Evolutionary conservation across 371 early-diverging fungal species (phyloP), one percentile per base, ranked within the genome.

Genomic region (Paraphysoderma sedebokerense): DNA sequence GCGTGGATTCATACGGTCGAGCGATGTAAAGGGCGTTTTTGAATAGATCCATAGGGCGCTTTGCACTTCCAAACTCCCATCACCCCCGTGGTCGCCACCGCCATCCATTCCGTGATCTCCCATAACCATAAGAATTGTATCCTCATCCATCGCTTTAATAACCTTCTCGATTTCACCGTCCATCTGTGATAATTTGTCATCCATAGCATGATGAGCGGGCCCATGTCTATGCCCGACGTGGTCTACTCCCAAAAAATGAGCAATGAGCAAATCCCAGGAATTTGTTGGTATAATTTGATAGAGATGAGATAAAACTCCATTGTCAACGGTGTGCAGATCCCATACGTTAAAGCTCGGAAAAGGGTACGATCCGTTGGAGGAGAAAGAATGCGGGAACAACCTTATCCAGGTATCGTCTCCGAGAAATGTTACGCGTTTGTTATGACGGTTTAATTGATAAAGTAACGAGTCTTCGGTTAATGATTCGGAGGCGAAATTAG

Each of bases 31-130:
- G 7, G 23, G 22, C 7, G 28, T 17, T 15, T 51, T 29, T 15
- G 35, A 22, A 62, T 90, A 85, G 7, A 90, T 40, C 55, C 90
- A 85, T 46, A 93, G 53, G 3, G 72, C 87, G 4, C 92, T 84
- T 56, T 81, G 78, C 26, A 91, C 60, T 52, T 98, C 98, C 34
- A 80, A 70, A 34, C 75, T 72, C 47, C 87, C 85, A 51, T 92
- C 91, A 11, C 98, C 97, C 11, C 98, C 99, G 54, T 99, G 99
- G 56, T 96, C 93, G 2, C 99, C 99, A 54, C 91, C 85, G n/a
- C 71, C 58, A 31, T 90, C 91, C 89, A 98, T 96, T 15, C 99
- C 99, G 57, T 99, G 99, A 62, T 99, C 99, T 20, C 98, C 98
- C 65, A 93, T 76, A n/a, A 98, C 80, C 12, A 91, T 68, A 11